These are phyloP conservation scores for Wallacemonas sp. DNA, from an alignment of 208 protist species.

Conservation along the genomic window DNA sequence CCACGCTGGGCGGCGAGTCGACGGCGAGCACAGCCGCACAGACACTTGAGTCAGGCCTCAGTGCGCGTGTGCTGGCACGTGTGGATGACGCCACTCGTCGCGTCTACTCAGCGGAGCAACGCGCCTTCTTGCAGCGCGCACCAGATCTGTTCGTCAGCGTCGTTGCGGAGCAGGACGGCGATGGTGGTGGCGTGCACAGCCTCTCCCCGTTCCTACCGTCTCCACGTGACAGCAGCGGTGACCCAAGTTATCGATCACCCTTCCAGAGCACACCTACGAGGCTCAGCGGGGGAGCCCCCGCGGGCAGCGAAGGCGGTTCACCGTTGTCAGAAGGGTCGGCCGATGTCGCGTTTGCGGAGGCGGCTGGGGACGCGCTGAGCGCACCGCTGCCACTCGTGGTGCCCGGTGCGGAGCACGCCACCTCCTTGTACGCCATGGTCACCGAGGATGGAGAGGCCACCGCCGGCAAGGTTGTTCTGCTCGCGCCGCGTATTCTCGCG, in stretches of 20 bases:
- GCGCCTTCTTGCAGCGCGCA: slow-evolving; percentile 71
- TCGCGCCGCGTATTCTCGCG: slow-evolving; percentile 50
- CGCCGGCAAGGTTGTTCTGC: slow-evolving; percentile 36
- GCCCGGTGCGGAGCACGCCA: not conserved
- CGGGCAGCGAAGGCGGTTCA: not conserved
- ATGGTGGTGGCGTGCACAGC: not conserved
- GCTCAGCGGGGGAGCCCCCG: not conserved
- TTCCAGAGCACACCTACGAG: not conserved
- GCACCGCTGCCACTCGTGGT: not conserved
- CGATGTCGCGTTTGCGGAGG: not conserved
- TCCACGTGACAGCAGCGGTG: not conserved
- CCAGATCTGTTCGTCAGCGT: slow-evolving; percentile 68
- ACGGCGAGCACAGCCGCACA: not conserved
- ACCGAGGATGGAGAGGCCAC: slow-evolving; percentile 2
- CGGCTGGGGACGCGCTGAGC: not conserved
- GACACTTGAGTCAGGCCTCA: not conserved
- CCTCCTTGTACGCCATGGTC: slow-evolving; percentile 26
- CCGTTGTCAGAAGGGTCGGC: not conserved
- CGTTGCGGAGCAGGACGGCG: not conserved
- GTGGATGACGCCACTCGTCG: slow-evolving; percentile 35
- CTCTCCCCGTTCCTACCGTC: not conserved
- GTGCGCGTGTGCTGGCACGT: slow-evolving; percentile 15
- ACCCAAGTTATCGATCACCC: not conserved
- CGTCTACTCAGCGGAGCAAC: slow-evolving; percentile 57
- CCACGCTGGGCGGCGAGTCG: too few relatives aligned